Evolutionary conservation across 805 yeast genomes (phyloP).

Genomic region (Zygotorulaspora danielsina): DNA sequence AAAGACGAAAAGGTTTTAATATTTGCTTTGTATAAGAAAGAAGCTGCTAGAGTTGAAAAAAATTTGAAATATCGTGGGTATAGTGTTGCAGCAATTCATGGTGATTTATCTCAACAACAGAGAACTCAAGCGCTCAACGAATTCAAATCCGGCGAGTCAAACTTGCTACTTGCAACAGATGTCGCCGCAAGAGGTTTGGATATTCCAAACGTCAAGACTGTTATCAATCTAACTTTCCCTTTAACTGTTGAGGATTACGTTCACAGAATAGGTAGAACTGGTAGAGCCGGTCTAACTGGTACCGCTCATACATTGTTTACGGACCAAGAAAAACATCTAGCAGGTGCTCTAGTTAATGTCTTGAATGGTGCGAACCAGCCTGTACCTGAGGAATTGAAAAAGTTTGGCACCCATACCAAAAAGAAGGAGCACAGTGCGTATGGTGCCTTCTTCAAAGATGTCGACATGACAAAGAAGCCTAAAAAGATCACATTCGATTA

Average conservation of each 20-base stretch:
- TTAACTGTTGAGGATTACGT: constrained; percentile 95
- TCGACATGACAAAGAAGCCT: constrained; percentile 76
- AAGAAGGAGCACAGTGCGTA: constrained; percentile 97
- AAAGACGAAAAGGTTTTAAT: constrained; percentile 79
- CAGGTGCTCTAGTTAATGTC: constrained; percentile 91
- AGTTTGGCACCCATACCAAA: constrained; percentile 96
- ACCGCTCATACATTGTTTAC: constrained; percentile 93
- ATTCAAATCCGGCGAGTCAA: constrained; percentile 76
- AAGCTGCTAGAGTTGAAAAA: constrained; percentile 86
- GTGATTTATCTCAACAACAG: constrained; percentile 89
- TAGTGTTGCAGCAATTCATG: constrained; percentile 89
- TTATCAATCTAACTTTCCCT: constrained; percentile 93
- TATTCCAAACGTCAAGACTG: constrained; percentile 94
- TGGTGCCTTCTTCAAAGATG: constrained; percentile 95
- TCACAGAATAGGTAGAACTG: constrained; percentile 96
- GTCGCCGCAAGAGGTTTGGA: constrained; percentile 98
- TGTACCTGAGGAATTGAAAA: constrained; percentile 90
- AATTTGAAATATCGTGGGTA: constrained; percentile 68
- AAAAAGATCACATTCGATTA: constrained; percentile 84
- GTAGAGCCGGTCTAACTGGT: constrained; percentile 95
- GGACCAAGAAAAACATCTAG: constrained; percentile 91
- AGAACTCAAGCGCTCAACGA: constrained; percentile 81
- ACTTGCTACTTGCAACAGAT: constrained; percentile 88
- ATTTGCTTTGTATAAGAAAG: constrained; percentile 94
- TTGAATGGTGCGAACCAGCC: constrained; percentile 90